Conservation (phyloP, 352 stramenopile species). For the Aphanomyces invadans region DNA sequence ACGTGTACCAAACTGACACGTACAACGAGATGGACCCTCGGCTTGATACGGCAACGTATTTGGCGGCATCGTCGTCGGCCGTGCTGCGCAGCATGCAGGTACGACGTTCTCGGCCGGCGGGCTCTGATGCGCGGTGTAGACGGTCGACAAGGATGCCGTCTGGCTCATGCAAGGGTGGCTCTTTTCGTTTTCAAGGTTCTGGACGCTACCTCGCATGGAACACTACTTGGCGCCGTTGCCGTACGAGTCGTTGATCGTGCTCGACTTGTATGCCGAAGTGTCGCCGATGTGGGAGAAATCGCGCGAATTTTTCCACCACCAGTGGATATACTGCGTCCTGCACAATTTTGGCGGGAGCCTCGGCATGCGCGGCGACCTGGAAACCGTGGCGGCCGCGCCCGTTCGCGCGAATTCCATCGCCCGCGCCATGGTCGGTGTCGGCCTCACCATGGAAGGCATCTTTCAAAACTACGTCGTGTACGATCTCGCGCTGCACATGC, state of each 20-base stretch:
- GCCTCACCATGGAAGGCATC: slow-evolving; percentile 77
- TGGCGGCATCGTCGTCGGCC: slow-evolving; percentile 46
- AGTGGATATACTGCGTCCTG: slow-evolving; percentile 77
- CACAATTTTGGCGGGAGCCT: slow-evolving; percentile 78
- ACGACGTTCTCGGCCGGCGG: background rate
- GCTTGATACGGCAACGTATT: slow-evolving; percentile 35
- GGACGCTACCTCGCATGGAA: slow-evolving; percentile 27
- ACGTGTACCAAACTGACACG: slow-evolving; percentile 68
- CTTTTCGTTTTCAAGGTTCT: slow-evolving; percentile 36
- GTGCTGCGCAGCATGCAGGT: slow-evolving; percentile 65
- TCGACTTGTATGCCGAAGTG: slow-evolving; percentile 73
- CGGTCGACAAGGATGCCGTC: slow-evolving; percentile 52
- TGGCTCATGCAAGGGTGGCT: slow-evolving; percentile 82
- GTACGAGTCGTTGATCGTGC: slow-evolving; percentile 56
- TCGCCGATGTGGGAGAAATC: slow-evolving; percentile 55
- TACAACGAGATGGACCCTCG: slow-evolving; percentile 79
- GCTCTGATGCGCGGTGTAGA: background rate
- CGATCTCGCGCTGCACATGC: slow-evolving; percentile 66
- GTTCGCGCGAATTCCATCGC: slow-evolving; percentile 37
- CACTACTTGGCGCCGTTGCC: slow-evolving; percentile 35
- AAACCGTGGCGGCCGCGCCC: slow-evolving; percentile 43
- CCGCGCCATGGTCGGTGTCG: slow-evolving; percentile 60
- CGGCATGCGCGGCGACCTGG: slow-evolving; percentile 62
- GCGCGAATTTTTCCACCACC: slow-evolving; percentile 69
- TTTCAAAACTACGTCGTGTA: slow-evolving; percentile 83